These are phyloP conservation scores for Starmerella asiatica DNA, from an alignment of 805 yeast species.

Conservation along the genomic window DNA sequence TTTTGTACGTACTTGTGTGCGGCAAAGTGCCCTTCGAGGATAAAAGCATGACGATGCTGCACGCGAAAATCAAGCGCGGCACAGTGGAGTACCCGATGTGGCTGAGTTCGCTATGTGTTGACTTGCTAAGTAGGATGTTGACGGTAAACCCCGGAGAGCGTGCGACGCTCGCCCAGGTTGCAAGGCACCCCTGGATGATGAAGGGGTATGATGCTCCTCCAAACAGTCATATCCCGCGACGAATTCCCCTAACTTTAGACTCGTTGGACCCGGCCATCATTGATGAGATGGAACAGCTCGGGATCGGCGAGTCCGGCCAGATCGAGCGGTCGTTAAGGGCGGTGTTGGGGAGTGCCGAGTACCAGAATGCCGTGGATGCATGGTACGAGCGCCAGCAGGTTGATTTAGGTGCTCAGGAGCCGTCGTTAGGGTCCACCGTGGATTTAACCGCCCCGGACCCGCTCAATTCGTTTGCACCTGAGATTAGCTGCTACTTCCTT, in stretches of 20 bases:
- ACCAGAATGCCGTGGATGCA: conserved; percentile 44
- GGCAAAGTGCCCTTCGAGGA: conserved; percentile 98
- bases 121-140: conserved; percentile 72
- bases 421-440: neutral
- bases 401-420: conserved; percentile 1
- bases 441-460: conserved; percentile 35
- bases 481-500: conserved; percentile 71
- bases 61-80: conserved; percentile 87
- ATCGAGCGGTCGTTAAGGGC: conserved; percentile 38
- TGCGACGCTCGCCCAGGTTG: conserved; percentile 64
- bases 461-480: conserved; percentile 74
- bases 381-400: conserved; percentile 35
- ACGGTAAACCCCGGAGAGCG: conserved; percentile 79
- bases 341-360: conserved; percentile 51
- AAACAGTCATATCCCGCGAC: conserved; percentile 56
- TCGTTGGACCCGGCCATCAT: conserved; percentile 60
- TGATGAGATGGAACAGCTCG: conserved; percentile 61
- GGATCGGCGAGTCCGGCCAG: conserved; percentile 57
- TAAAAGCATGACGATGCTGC: conserved; percentile 78
- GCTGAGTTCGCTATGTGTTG: conserved; percentile 66
- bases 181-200: conserved; percentile 89
- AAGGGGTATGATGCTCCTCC: conserved; percentile 70
- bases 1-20: conserved; percentile 83
- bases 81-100: conserved; percentile 80
- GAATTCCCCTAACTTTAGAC: conserved; percentile 51